Conservation (phyloP, 345 rosid genomes). For the Citrus inodora region DNA sequence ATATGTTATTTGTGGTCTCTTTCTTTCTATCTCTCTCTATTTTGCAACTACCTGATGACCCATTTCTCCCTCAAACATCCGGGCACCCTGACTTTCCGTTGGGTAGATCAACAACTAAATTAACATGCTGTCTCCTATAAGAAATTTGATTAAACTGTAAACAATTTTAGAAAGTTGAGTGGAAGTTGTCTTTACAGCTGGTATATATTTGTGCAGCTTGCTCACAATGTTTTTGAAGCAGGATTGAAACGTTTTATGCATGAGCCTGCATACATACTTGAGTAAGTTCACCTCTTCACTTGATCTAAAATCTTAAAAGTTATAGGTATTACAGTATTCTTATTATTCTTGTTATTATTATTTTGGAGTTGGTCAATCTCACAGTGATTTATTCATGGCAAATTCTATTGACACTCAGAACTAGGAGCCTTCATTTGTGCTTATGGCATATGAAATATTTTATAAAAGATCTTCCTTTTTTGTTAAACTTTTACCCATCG, state of each 20-base stretch:
- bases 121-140: not conserved
- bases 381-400: not conserved
- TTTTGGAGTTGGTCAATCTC: not conserved
- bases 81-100: too few relatives aligned
- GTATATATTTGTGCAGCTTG: slow-evolving; percentile 53
- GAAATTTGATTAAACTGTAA: not conserved
- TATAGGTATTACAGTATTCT: not conserved
- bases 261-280: slow-evolving; percentile 87
- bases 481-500: not conserved
- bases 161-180: not conserved
- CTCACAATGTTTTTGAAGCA: slow-evolving; percentile 90
- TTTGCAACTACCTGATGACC: not conserved
- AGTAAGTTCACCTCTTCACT: slow-evolving; percentile 46
- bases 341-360: not conserved
- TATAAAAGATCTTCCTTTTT: not conserved
- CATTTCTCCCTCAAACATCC: too few relatives aligned
- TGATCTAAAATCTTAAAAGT: not conserved
- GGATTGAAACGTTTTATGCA: slow-evolving; percentile 89
- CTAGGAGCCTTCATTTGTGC: not conserved
- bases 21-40: not conserved
- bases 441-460: not conserved
- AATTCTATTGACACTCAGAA: not conserved
- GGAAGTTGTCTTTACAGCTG: not conserved
- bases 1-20: not conserved
- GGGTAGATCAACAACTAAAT: not conserved